A percentile compares a stretch with the other conserved stretches of the same genome.
Evolutionary conservation across 2,329 filamentous ascomycete genomes (phyloP).

Genomic region (Trichoderma arundinaceum): DNA sequence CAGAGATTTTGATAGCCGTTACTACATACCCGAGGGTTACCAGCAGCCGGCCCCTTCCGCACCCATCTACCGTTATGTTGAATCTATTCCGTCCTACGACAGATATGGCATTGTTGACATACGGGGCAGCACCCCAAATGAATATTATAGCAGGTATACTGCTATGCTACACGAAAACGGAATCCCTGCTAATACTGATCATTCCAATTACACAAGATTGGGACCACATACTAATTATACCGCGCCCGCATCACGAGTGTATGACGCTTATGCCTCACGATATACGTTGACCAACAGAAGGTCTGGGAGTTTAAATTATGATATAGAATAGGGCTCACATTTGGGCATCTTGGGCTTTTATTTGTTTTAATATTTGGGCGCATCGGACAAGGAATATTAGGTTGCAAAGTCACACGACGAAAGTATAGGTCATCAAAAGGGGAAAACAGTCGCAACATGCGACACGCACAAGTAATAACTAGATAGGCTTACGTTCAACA

Average conservation of each 20-base stretch:
- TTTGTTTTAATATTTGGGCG: not conserved
- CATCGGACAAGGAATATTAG: not conserved
- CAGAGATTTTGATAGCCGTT: not conserved
- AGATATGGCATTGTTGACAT: conserved; percentile 55
- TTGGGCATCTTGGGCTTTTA: not conserved
- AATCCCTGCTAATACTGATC: conserved; percentile 39
- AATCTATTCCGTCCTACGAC: conserved; percentile 36
- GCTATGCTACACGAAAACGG: conserved; percentile 41
- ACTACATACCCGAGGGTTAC: not conserved
- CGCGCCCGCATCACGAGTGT: conserved; percentile 24
- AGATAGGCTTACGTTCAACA: not conserved
- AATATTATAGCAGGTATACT: conserved; percentile 55
- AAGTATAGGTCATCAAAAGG: not conserved
- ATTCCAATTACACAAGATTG: conserved; percentile 28
- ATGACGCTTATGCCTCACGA: conserved; percentile 54
- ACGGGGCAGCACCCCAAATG: conserved; percentile 51
- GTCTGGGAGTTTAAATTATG: not conserved
- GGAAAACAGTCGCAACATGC: not conserved
- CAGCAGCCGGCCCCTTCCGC: conserved; percentile 3
- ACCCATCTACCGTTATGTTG: conserved; percentile 6
- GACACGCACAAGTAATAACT: not conserved
- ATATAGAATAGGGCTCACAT: not conserved
- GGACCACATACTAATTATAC: conserved; percentile 15
- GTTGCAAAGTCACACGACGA: not conserved
- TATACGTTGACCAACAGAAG: conserved; percentile 41